Conservation (phyloP, 306 rosid genomes). For the Citrullus colocynthis region DNA sequence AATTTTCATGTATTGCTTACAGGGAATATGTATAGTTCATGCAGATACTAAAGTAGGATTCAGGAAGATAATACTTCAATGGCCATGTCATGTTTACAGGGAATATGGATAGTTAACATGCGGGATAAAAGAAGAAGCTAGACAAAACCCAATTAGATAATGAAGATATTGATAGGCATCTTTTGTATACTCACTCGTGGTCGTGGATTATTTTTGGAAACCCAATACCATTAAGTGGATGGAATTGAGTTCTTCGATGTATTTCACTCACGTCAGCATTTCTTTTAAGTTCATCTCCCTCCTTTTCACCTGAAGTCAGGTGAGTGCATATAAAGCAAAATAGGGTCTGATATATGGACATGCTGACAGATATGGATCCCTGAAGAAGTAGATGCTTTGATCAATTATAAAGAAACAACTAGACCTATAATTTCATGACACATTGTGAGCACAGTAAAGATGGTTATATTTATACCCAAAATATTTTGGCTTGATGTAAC, state of each 20-base stretch:
- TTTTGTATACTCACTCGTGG: slow-evolving; percentile 66
- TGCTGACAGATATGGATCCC: slow-evolving; percentile 89
- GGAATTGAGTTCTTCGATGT: slow-evolving; percentile 61
- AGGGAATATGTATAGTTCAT: neutral
- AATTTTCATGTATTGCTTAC: neutral
- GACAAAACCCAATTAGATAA: neutral
- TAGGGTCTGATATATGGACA: slow-evolving; percentile 80
- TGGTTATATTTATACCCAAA: neutral
- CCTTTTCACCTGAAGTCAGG: slow-evolving; percentile 80
- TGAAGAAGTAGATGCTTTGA: slow-evolving; percentile 24
- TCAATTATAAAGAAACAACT: slow-evolving; percentile 5
- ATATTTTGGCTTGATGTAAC: neutral
- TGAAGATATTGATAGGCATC: neutral
- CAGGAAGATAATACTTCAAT: neutral
- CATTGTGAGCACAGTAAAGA: neutral
- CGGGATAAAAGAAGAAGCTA: neutral
- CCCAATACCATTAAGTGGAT: slow-evolving; percentile 37
- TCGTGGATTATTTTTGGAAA: slow-evolving; percentile 48
- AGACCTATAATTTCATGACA: neutral
- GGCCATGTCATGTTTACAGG: neutral
- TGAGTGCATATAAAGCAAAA: slow-evolving; percentile 90
- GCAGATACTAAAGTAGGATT: neutral
- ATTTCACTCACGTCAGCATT: slow-evolving; percentile 74
- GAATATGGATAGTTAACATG: neutral
- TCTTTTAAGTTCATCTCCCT: slow-evolving; percentile 60